A percentile compares a stretch with the other conserved stretches of the same genome.
These are phyloP conservation scores for Bjerkandera adusta DNA, from an alignment of 1,284 basidiomycete genomes.

Conservation along the genomic window DNA sequence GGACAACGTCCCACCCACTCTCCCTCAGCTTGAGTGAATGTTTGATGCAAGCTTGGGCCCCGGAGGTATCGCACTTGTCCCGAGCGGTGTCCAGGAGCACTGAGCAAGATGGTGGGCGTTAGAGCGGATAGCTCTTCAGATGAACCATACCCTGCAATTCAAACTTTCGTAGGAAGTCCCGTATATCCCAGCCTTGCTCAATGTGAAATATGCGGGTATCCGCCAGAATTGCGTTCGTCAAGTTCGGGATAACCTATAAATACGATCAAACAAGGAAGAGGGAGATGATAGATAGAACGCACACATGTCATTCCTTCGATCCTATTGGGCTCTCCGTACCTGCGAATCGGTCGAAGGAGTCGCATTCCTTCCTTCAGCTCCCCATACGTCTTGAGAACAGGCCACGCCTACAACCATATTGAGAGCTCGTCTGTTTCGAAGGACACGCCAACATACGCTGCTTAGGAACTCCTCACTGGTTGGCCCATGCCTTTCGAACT, in stretches of 20 bases:
- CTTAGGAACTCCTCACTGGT: no score
- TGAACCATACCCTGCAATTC: background rate
- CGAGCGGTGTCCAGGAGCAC: background rate
- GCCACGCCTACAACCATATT: no score
- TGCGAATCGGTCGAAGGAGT: background rate
- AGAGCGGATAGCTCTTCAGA: background rate
- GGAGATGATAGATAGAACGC: background rate
- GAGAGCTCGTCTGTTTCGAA: no score
- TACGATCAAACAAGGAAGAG: no score
- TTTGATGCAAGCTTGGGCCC: background rate
- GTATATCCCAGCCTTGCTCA: background rate
- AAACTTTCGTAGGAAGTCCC: background rate
- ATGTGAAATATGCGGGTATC: constrained; percentile 1
- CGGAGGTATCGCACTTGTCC: background rate
- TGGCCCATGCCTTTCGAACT: background rate
- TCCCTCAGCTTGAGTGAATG: background rate
- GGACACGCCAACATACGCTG: no score
- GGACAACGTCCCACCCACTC: background rate
- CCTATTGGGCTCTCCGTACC: background rate
- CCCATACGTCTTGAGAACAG: no score
- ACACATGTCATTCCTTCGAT: background rate
- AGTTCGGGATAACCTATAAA: background rate
- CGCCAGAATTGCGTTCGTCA: constrained; percentile 1
- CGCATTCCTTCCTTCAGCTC: background rate
- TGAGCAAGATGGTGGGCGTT: background rate